Base-by-base conservation (phyloP, 2,329 filamentous ascomycete genomes). In the Penicillium fuscoglaucum region DNA sequence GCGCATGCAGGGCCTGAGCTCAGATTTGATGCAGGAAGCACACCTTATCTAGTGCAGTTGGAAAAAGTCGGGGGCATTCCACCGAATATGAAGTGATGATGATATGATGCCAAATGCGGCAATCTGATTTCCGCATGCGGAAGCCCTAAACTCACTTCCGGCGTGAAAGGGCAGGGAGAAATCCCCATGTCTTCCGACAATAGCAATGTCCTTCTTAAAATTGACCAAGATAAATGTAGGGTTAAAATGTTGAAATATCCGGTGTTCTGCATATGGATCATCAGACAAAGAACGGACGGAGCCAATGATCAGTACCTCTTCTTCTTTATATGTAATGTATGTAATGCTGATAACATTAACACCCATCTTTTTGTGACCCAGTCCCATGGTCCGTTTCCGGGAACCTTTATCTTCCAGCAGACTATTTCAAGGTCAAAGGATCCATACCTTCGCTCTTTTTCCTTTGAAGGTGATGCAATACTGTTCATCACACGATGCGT, bases 301-400 rank as follows among this genome's bases (percentile, higher is more conserved):
- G 40, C 50, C 55, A 49, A 55, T 56, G 57, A 62, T 61, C 59
- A 31, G 45, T 31, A 46, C 59, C 37, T 40, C 48, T 26, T 29
- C 37, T 26, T 49, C 51, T 47, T 55, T 58, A 56, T 64, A 69
- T 69, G 68, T 24, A 24, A 24, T 24, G 19, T 21, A 24, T 24
- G 24, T 70, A 71, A 73, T 70, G 54, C 65, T 72, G 70, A 74
- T 70, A 69, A 59, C 65, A 70, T 68, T 29, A 52, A 51, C 59
- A 52, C 53, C 61, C 57, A 51, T 49, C 43, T 52, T 57, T 58
- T 59, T 66, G 64, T 73, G 70, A 72, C 64, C 66, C 59, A 63
- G 64, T 66, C 72, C 65, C 68, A 67, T 69, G 68, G 63, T 65
- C 68, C 68, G 66, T 64, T 70, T 69, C 61, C 67, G 62, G 66